phyloP scores from a whole-genome alignment of 345 rosid genomes.

The Kandelia obovata region DNA sequence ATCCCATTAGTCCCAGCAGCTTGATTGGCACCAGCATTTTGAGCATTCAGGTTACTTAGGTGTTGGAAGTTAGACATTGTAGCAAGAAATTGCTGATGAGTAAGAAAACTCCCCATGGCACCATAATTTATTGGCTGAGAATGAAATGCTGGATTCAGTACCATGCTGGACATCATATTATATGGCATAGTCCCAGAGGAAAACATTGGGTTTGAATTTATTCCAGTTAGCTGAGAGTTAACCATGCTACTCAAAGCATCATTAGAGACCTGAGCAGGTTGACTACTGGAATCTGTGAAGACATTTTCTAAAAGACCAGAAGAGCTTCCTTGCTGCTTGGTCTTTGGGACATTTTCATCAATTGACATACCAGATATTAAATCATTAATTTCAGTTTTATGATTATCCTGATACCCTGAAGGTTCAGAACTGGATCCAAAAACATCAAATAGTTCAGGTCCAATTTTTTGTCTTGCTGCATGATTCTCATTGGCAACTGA shows the following conservation, averaged over 20 bases:
- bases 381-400: conserved; percentile 44
- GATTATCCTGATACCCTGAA: conserved; percentile 38
- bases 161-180: conserved; percentile 54
- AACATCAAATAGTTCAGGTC: conserved; percentile 54
- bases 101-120: conserved; percentile 43
- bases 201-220: conserved; percentile 45
- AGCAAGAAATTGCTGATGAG: conserved; percentile 83
- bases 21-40: conserved; percentile 38
- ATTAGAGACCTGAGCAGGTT: conserved; percentile 33
- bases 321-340: conserved; percentile 39
- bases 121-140: conserved; percentile 62
- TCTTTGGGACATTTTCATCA: conserved; percentile 38
- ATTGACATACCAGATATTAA: conserved; percentile 69
- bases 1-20: conserved; percentile 35
- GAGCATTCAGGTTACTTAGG: conserved; percentile 55
- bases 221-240: conserved; percentile 46
- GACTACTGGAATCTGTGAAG: conserved; percentile 37
- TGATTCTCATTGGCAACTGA: conserved; percentile 37
- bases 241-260: conserved; percentile 47
- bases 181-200: conserved; percentile 55
- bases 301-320: conserved; percentile 38
- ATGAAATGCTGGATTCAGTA: conserved; percentile 60
- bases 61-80: conserved; percentile 71
- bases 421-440: conserved; percentile 46
- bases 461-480: conserved; percentile 20